Evolutionary conservation across 2,329 filamentous ascomycete genomes (phyloP), one percentile per base, ranked within the genome.

Genomic region (Lecanicillium sp.): DNA sequence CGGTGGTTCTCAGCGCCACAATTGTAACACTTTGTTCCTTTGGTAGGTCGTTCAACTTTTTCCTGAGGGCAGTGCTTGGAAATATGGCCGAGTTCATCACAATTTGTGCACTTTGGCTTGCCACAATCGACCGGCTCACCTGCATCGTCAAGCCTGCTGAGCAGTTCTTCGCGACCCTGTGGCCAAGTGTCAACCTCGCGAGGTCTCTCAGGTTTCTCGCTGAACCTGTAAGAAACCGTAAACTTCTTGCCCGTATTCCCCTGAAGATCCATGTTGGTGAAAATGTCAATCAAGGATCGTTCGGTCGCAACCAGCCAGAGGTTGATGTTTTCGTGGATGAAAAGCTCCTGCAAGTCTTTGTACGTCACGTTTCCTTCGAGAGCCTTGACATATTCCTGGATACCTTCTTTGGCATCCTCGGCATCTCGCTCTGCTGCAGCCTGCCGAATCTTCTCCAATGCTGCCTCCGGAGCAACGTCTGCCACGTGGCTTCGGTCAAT

Each of bases 221-320:
- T 68, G 48, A 79, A 77, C 35, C 81, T 75, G 52, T 80, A 78
- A 0, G 74, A 74, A 36, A 86, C 65, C 1, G 71, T 72, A 49
- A 72, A 85, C 53, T 78, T 79, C 57, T 78, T 79, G 41, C 72
- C 71, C 15, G 81, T 62, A 44, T 82, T 75, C 5, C 82, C 82
- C 51, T 86, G 80, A 2, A 85, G 62, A 46, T 86, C 80, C 75
- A 86, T 82, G 58, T 83, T 81, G 44, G 78, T 84, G 47, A 79
- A 71, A 5, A 77, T 76, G 2, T 61, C 53, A 1, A 83, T 57
- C 5, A 68, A 55, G 25, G 72, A 60, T 46, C 74, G 72, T 63
- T 84, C 73, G 5, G 74, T 57, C 5, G 76, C 77, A 46, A 86
- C 81, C 38, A 87, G 60, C 59, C 71, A 81, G 12, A 83, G 59